A percentile compares a stretch with the other conserved stretches of the same genome.
Conservation (phyloP, 192 early-diverging fungal genomes). For the Allomyces macrogynus region DNA sequence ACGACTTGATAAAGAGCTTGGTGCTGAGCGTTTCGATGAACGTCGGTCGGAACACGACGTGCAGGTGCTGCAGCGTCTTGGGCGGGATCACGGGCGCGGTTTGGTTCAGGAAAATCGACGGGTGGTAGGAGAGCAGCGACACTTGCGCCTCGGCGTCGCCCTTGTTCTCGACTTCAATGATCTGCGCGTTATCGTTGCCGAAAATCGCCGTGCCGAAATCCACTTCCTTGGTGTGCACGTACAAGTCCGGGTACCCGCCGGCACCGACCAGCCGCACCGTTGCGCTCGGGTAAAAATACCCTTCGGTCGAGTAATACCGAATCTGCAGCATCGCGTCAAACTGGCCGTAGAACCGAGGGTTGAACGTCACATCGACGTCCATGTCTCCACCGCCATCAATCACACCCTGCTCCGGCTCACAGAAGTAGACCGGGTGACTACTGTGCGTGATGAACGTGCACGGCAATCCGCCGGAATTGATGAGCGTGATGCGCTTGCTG, state of each 20-base stretch:
- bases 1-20: constrained; percentile 29
- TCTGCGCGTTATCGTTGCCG: constrained; percentile 18
- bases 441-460: constrained; percentile 28
- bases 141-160: constrained; percentile 33
- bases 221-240: constrained; percentile 23
- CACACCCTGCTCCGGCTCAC: constrained; percentile 32
- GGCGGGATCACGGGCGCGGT: constrained; percentile 2
- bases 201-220: constrained; percentile 37
- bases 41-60: constrained; percentile 10
- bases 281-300: constrained; percentile 8
- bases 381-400: constrained; percentile 24
- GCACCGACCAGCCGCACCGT: constrained; percentile 15
- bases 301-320: constrained; percentile 3
- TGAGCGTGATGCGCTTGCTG: constrained; percentile 9
- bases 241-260: constrained; percentile 33
- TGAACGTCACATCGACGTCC: constrained; percentile 22
- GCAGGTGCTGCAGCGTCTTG: background rate
- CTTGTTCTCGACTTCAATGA: constrained; percentile 26
- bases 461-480: constrained; percentile 25
- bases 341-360: constrained; percentile 17
- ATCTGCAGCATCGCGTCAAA: constrained; percentile 16
- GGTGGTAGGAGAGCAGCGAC: constrained; percentile 26
- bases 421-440: constrained; percentile 8
- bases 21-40: constrained; percentile 24
- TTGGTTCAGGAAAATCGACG: constrained; percentile 16